Base-by-base conservation (phyloP, 257 asterid genomes). In the Lycium barbarum region DNA sequence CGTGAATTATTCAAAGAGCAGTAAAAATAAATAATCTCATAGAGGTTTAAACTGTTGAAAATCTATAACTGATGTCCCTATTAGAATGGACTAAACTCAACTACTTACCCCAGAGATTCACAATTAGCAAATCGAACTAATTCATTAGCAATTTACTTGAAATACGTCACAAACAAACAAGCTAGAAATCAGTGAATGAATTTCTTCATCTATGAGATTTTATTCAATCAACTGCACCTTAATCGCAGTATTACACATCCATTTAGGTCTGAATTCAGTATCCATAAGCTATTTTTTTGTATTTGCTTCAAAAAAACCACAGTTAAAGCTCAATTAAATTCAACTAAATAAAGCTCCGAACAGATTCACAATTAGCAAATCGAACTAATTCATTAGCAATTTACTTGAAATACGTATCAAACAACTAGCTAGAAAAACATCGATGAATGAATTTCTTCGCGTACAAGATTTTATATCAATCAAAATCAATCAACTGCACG, bases 101-200 rank as follows among this genome's bases (percentile, higher is more conserved):
- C 47, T 70, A n/a, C n/a, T n/a, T n/a, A n/a, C n/a, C n/a, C n/a
- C n/a, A n/a, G n/a, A n/a, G n/a, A n/a, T n/a, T n/a, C n/a, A n/a
- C 78, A 70, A 70, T 70, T 38, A 70, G 53, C 53, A 38, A 70
- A 70, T 70, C 53, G 20, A 38, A 70, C 78, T 38, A 38, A 70
- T 14, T 40, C 7, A 0, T 15, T 38, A 38, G 53, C 78, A 70
- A 38, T 7, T 70, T 70, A 38, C 78, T 15, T 8, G 9, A 6
- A 67, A 67, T 3, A 17, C 47, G 14, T 70, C 38, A 40, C 18
- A 70, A 70, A 7, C 15, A 17, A 70, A 54, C 38, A 40, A 49
- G 45, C 45, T 40, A 40, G 45, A 40, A 4, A 40, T 40, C 45
- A 6, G 4, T 70, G 14, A 17, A 40, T 1, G 38, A 70, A 7